A percentile compares a stretch with the other conserved stretches of the same genome.
Conservation (phyloP, 768 basidiomycete species). For the Boletus sp. region DNA sequence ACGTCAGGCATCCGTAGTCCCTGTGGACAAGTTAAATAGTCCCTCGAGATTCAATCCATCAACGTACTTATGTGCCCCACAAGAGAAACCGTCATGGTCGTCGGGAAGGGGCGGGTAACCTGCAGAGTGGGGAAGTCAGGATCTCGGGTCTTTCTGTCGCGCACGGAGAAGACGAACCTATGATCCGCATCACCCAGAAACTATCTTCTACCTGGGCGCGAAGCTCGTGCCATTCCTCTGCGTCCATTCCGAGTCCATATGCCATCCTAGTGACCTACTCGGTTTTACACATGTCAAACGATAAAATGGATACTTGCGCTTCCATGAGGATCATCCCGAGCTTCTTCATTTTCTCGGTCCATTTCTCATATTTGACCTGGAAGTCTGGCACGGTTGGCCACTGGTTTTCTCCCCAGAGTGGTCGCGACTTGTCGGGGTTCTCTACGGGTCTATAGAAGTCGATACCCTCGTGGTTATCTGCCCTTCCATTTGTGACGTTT, state of each 20-base stretch:
- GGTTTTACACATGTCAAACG: neutral
- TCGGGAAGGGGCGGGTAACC: conserved; percentile 86
- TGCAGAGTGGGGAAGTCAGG: conserved; percentile 23
- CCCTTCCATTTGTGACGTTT: conserved; percentile 82
- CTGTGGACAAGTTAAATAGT: conserved; percentile 34
- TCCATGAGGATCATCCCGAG: conserved; percentile 83
- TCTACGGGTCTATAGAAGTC: conserved; percentile 79
- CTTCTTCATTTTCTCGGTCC: conserved; percentile 83
- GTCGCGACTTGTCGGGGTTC: conserved; percentile 63
- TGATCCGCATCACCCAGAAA: conserved; percentile 87
- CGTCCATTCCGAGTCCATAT: conserved; percentile 68
- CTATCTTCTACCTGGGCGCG: conserved; percentile 72
- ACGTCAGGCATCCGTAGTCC: conserved; percentile 92
- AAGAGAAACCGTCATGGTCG: conserved; percentile 79
- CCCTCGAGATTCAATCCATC: neutral
- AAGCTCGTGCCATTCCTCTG: conserved; percentile 66
- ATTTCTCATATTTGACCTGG: conserved; percentile 59
- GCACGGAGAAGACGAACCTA: conserved; percentile 45
- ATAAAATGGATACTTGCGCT: conserved; percentile 50
- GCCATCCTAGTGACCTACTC: conserved; percentile 59
- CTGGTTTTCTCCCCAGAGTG: conserved; percentile 83
- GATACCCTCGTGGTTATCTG: conserved; percentile 81
- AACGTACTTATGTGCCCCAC: conserved; percentile 81
- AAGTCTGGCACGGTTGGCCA: conserved; percentile 69
- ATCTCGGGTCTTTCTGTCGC: neutral